A percentile compares a stretch with the other conserved stretches of the same genome.
Evolutionary conservation across 345 rosid species (phyloP).

Genomic region (Lumnitzera racemosa): DNA sequence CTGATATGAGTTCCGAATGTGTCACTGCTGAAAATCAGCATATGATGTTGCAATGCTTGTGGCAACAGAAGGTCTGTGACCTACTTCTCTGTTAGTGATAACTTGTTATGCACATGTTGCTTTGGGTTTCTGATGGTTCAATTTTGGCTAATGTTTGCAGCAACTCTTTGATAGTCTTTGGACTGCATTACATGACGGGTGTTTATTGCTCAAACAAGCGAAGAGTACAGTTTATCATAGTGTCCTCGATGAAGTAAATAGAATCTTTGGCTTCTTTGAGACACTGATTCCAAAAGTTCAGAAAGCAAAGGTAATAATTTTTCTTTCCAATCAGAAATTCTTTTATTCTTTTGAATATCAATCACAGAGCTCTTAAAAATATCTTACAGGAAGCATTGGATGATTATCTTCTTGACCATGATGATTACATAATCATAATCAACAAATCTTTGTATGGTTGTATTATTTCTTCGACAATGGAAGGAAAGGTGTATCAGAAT

Average conservation of each 20-base stretch:
- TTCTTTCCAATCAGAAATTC: no score
- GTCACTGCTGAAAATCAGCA: conserved; percentile 49
- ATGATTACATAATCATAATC: conserved; percentile 28
- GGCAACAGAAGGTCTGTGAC: conserved; percentile 74
- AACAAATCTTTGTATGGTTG: conserved; percentile 21
- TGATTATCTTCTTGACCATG: conserved; percentile 37
- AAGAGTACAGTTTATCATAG: no score
- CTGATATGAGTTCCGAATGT: conserved; percentile 23
- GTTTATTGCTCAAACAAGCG: no score
- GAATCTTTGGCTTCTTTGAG: no score
- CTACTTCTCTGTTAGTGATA: conserved; percentile 1
- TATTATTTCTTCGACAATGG: conserved; percentile 42
- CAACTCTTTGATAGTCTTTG: no score
- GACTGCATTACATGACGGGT: no score
- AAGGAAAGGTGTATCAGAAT: conserved; percentile 38
- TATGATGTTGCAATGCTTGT: conserved; percentile 45
- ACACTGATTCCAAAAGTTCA: no score
- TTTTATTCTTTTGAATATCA: conserved; percentile 9
- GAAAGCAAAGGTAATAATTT: no score
- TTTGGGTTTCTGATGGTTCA: conserved; percentile 36
- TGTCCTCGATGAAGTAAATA: no score
- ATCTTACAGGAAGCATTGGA: conserved; percentile 64
- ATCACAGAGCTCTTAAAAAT: conserved; percentile 14
- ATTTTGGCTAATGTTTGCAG: conserved; percentile 30
- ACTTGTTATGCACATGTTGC: no score